Evolutionary conservation across 345 rosid species (phyloP).

Genomic region (Ceriops tagal): DNA sequence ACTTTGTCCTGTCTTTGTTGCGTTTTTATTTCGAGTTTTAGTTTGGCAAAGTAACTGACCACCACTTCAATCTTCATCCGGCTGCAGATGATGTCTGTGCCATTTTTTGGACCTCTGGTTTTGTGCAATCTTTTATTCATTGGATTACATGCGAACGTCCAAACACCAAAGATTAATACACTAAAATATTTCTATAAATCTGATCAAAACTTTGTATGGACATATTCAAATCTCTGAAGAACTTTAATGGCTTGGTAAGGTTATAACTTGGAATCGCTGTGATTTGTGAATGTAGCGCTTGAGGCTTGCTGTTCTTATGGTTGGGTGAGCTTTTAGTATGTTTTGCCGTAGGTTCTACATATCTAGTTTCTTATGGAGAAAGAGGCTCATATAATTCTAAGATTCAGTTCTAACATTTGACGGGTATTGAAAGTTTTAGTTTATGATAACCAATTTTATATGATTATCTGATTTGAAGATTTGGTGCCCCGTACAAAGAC

Average conservation of each 20-base stretch:
- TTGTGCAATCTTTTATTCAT: neutral
- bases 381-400: neutral
- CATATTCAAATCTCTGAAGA: neutral
- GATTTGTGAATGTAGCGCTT: no score
- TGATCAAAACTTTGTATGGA: neutral
- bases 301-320: no score
- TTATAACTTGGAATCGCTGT: no score
- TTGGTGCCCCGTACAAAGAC: neutral
- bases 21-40: neutral
- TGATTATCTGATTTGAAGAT: neutral
- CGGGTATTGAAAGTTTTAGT: neutral
- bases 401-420: neutral
- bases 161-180: no score
- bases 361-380: neutral
- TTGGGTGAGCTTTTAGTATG: no score
- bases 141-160: neutral
- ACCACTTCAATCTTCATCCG: neutral
- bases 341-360: neutral
- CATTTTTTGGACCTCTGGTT: neutral
- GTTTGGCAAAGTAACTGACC: neutral
- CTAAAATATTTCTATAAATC: neutral
- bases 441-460: neutral
- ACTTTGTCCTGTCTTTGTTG: neutral
- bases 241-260: no score
- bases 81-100: neutral